These are phyloP conservation scores for Oryza glumipatula DNA, from an alignment of 176 grass and related monocot genomes.

Conservation along the genomic window DNA sequence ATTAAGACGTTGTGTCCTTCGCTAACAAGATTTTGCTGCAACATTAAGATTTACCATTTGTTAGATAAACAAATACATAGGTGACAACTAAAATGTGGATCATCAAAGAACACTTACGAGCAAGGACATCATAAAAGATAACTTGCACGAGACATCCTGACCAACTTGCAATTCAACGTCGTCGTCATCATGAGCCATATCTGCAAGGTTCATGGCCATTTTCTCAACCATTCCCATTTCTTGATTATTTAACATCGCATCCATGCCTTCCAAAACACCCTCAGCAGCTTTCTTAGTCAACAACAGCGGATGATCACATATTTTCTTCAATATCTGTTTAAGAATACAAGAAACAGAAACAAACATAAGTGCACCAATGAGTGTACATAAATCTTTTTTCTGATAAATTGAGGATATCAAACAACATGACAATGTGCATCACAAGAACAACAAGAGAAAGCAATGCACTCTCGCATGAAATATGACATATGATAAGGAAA, in stretches of 20 bases:
- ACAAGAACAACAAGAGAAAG: background rate
- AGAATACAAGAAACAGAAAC: constrained; percentile 24
- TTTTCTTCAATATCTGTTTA: constrained; percentile 92
- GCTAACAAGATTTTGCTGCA: constrained; percentile 72
- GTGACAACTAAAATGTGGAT: constrained; percentile 19
- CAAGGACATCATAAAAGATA: constrained; percentile 85
- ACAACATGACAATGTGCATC: background rate
- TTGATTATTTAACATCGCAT: constrained; percentile 67
- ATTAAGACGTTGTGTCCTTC: constrained; percentile 83
- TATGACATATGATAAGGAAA: background rate
- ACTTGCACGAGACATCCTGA: constrained; percentile 89
- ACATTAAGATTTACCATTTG: constrained; percentile 37
- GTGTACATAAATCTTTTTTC: background rate
- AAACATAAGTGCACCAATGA: constrained; percentile 12
- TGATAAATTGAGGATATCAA: background rate
- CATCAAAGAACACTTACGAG: constrained; percentile 57
- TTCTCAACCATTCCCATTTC: constrained; percentile 76
- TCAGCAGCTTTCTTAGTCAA: constrained; percentile 82
- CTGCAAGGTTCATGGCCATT: constrained; percentile 84
- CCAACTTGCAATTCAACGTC: constrained; percentile 51
- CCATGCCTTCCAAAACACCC: constrained; percentile 81
- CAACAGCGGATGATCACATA: constrained; percentile 87
- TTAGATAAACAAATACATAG: constrained; percentile 20
- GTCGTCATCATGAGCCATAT: constrained; percentile 61
- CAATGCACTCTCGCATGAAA: background rate